Conservation (phyloP, 331 rosid species). For the Malus hybrid region DNA sequence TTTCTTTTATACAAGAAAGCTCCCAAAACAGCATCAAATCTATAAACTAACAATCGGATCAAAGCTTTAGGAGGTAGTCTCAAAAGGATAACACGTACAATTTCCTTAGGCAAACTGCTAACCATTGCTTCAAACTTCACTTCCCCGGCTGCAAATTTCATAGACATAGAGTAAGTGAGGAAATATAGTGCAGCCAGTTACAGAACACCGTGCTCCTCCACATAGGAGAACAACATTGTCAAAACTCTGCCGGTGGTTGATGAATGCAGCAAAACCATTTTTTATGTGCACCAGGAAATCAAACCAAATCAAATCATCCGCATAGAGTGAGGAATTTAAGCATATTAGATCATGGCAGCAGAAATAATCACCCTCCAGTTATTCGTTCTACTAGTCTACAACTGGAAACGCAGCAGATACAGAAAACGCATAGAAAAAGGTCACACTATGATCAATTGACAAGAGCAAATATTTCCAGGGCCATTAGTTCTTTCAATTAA, state of each 20-base stretch:
- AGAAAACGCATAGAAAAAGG: background rate
- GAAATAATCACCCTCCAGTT: background rate
- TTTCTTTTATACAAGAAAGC: no score
- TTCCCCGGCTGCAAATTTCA: no score
- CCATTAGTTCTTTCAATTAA: background rate
- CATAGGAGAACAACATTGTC: conserved; percentile 26
- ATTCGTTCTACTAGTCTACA: background rate
- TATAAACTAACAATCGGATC: no score
- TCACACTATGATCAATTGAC: background rate
- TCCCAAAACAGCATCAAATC: no score
- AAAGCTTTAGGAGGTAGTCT: conserved; percentile 10
- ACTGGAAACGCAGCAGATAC: background rate
- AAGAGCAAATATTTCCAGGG: background rate
- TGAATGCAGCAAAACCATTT: conserved; percentile 99
- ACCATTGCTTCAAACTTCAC: background rate
- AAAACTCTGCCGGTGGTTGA: conserved; percentile 65
- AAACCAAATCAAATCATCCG: background rate
- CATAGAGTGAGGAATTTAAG: background rate
- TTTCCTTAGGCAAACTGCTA: conserved; percentile 5
- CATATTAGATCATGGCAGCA: background rate
- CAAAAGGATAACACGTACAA: conserved; percentile 5
- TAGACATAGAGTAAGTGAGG: no score
- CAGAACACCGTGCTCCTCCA: background rate
- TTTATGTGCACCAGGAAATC: conserved; percentile 51
- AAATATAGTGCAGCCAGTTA: no score